Evolutionary conservation across 352 stramenopile genomes (phyloP).

Genomic region (Plasmopara muralis): DNA sequence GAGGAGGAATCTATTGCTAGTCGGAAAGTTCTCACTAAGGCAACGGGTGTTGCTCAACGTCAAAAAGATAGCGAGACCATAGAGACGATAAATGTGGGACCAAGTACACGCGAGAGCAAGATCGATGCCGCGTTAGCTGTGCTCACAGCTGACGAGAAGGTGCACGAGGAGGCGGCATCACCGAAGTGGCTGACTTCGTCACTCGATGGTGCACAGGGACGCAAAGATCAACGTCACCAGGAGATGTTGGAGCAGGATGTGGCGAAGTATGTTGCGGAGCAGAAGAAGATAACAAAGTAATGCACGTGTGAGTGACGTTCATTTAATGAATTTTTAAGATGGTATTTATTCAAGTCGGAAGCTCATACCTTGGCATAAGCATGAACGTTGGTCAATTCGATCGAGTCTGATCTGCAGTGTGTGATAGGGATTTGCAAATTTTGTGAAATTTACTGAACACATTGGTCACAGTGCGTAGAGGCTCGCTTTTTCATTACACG

Average conservation of each 20-base stretch:
- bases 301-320: not conserved
- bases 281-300: conserved; percentile 18
- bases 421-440: no score
- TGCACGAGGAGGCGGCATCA: conserved; percentile 5
- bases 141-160: conserved; percentile 14
- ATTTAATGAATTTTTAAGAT: no score
- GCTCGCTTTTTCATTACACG: no score
- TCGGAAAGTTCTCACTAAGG: conserved; percentile 19
- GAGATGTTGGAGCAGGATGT: conserved; percentile 45
- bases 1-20: conserved; percentile 37
- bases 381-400: no score
- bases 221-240: conserved; percentile 42
- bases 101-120: conserved; percentile 27
- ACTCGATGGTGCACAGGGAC: conserved; percentile 38
- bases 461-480: no score
- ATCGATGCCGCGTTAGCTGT: conserved; percentile 29
- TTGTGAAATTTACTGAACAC: no score
- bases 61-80: conserved; percentile 4
- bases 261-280: conserved; percentile 31
- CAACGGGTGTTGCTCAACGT: conserved; percentile 3
- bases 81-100: not conserved
- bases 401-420: no score
- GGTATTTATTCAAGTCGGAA: no score
- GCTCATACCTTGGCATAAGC: no score
- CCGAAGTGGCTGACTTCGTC: conserved; percentile 14